Evolutionary conservation across 306 rosid species (phyloP).

Genomic region (Cyamopsis tetragonoloba): DNA sequence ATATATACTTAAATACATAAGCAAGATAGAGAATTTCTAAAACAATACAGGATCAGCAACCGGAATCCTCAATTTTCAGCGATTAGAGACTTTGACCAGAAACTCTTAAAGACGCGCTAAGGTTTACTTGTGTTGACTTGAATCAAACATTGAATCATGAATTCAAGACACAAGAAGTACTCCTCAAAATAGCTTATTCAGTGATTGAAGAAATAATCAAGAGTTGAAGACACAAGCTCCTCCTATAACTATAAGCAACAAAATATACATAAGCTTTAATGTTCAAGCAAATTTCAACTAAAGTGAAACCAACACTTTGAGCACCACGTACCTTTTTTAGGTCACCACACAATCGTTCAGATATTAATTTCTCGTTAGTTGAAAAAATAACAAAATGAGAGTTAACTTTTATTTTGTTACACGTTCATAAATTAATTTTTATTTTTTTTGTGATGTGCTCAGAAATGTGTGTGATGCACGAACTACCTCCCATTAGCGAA

Average conservation of each 20-base stretch:
- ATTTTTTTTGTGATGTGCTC: too few relatives aligned
- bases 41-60: not conserved
- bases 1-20: not conserved
- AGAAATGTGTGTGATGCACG: too few relatives aligned
- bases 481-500: too few relatives aligned
- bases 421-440: too few relatives aligned
- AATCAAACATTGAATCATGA: not conserved
- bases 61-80: not conserved
- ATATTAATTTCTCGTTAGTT: too few relatives aligned
- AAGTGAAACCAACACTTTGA: not conserved
- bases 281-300: not conserved
- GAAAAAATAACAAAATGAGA: too few relatives aligned
- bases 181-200: not conserved
- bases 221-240: not conserved
- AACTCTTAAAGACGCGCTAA: not conserved
- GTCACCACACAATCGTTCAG: too few relatives aligned
- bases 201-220: not conserved
- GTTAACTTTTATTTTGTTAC: too few relatives aligned
- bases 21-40: not conserved
- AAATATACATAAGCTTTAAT: not conserved
- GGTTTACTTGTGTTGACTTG: not conserved
- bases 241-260: not conserved
- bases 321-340: too few relatives aligned
- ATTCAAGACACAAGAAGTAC: too few relatives aligned
- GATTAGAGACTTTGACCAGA: not conserved